These are phyloP conservation scores for Jimgerdemannia flammicorona DNA, from an alignment of 192 early-diverging fungal genomes.

Conservation along the genomic window DNA sequence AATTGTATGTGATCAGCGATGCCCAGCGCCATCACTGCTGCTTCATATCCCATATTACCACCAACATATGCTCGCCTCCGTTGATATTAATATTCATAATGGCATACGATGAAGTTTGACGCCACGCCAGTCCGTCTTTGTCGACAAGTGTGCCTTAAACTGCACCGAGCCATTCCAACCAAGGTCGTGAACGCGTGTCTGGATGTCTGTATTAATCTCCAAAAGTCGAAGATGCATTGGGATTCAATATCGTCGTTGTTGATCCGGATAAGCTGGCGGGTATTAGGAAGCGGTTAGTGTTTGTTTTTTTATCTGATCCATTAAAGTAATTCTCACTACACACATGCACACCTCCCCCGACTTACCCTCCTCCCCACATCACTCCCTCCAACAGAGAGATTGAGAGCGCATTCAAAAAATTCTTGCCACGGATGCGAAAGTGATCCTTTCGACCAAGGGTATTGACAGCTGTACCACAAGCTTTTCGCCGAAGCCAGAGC, in stretches of 20 bases:
- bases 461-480: slow-evolving; percentile 99
- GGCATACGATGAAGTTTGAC: slow-evolving; percentile 20
- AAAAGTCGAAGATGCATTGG: slow-evolving; percentile 98
- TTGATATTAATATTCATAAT: too few relatives aligned
- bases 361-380: too few relatives aligned
- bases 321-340: neutral
- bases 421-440: slow-evolving; percentile 91
- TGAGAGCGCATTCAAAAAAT: slow-evolving; percentile 97
- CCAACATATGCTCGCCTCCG: too few relatives aligned
- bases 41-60: too few relatives aligned
- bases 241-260: slow-evolving; percentile 97
- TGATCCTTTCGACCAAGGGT: slow-evolving; percentile 96
- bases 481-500: slow-evolving; percentile 97
- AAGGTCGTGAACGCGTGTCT: slow-evolving; percentile 89
- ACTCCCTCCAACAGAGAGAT: slow-evolving; percentile 67
- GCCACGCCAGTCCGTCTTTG: slow-evolving; percentile 79
- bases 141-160: slow-evolving; percentile 95
- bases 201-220: slow-evolving; percentile 98
- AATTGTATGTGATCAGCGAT: too few relatives aligned
- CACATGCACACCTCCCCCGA: too few relatives aligned
- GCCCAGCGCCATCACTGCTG: too few relatives aligned
- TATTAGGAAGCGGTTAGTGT: slow-evolving; percentile 73
- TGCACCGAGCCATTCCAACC: slow-evolving; percentile 95
- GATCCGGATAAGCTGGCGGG: slow-evolving; percentile 97
- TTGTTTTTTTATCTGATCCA: neutral